Base-by-base conservation (phyloP, 2,329 filamentous ascomycete genomes). In the Sphaerulina musiva region DNA sequence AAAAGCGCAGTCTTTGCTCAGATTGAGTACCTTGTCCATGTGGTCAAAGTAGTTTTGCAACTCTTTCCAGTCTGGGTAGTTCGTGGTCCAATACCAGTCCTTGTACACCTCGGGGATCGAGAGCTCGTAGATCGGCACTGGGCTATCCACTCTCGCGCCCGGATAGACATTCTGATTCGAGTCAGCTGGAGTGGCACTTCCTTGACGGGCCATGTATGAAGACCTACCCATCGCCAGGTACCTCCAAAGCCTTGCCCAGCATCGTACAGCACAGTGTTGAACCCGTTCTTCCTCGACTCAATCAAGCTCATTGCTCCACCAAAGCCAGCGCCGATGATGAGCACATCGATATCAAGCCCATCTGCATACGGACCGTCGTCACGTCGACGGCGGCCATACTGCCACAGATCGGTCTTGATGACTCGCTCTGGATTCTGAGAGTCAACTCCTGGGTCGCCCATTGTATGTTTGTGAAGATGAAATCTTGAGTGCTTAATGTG, bases 11-110 rank as follows among this genome's bases (percentile, higher is more conserved):
- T 83, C 79, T 59, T 82, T 83, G 64, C 76, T 80, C 17, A 85
- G 69, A 10, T 74, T 68, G 6, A 82, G 61, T 4, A 77, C 73
- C 53, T 78, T 77, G 51, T 82, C 81, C 14, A 82, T 76, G 47
- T 82, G 78, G 12, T 81, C 75, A 62, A 85, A 85, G 65, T 85
- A 85, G 3, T 64, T 65, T 11, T 77, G 74, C 2, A 84, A 69
- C 43, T 84, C 80, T 14, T 59, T 44, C 57, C 59, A 64, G 47
- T 62, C 61, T 14, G 67, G 66, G 46, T 68, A 70, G 46, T 67
- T 65, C 23, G 64, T 63, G 2, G 60, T 65, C 66, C 80, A 85
- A 34, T 72, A 80, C 80, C 80, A 84, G 6, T 76, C 76, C 63
- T 75, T 73, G 68, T 72, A 78, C 20, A 77, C 69, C 55, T 78